These are phyloP conservation scores for Ganoderma resinaceum DNA, from an alignment of 1,284 basidiomycete genomes.

Conservation along the genomic window DNA sequence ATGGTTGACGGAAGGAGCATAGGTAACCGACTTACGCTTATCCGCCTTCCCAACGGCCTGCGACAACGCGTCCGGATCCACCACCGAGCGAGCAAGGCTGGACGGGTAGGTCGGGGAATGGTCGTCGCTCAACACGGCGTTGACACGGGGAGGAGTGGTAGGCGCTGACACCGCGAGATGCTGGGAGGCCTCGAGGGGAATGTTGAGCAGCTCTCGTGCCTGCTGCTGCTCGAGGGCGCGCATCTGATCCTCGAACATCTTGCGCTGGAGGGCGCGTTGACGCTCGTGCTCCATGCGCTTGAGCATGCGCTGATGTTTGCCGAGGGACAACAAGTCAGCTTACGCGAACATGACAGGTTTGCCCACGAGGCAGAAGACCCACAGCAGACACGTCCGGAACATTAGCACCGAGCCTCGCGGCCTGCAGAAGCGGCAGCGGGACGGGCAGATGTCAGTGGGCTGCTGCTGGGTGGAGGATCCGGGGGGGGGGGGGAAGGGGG, in stretches of 20 bases:
- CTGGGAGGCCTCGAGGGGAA: slow-evolving; percentile 71
- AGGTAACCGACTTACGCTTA: slow-evolving; percentile 88
- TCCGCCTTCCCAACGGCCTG: slow-evolving; percentile 73
- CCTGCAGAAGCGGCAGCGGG: slow-evolving; percentile 48
- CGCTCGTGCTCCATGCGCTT: slow-evolving; percentile 92
- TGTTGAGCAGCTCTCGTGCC: slow-evolving; percentile 79
- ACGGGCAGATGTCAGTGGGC: slow-evolving; percentile 27
- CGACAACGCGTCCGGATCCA: slow-evolving; percentile 67
- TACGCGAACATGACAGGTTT: slow-evolving; percentile 6
- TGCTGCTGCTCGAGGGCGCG: slow-evolving; percentile 90
- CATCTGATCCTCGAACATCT: slow-evolving; percentile 95
- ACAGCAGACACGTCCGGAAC: slow-evolving; percentile 83
- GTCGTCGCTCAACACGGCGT: slow-evolving; percentile 60
- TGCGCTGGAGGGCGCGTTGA: slow-evolving; percentile 84
- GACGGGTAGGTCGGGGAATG: slow-evolving; percentile 48
- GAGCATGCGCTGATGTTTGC: slow-evolving; percentile 71
- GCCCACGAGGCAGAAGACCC: slow-evolving; percentile 43
- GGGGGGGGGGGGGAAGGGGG: slow-evolving; percentile 15
- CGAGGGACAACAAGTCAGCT: slow-evolving; percentile 22
- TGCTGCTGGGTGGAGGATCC: slow-evolving; percentile 15
- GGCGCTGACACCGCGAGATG: slow-evolving; percentile 83
- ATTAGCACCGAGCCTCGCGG: slow-evolving; percentile 83
- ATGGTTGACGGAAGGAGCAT: slow-evolving; percentile 75
- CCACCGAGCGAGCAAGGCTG: slow-evolving; percentile 52
- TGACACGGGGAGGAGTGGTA: slow-evolving; percentile 82